Evolutionary conservation across 2,329 filamentous ascomycete species (phyloP), one percentile per base, ranked within the genome.

Genomic region (Stylonectria norvegica): DNA sequence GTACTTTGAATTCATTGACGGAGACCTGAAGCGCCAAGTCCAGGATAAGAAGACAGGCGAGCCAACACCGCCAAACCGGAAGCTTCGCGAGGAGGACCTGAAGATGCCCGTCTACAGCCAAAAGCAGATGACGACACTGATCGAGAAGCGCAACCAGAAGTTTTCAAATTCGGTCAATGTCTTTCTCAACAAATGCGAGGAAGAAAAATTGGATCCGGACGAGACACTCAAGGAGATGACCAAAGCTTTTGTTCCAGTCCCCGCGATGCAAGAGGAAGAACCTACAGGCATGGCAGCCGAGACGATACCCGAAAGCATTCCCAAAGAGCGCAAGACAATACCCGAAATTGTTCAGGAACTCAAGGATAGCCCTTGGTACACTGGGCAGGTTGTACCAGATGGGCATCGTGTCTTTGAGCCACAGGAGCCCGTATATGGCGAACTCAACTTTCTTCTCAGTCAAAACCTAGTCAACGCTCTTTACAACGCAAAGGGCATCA

Each of bases 401-500:
- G 93, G 93, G 0, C 89, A 96, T 67, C 79, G 90, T 22, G 86
- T 95, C 0, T 94, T 96, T 56, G 89, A 95, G 50, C 79, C 86
- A 2, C 90, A 95, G 56, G 79, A 84, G 49, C 73, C 91, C 0
- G 76, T 90, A 0, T 89, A 86, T 55, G 90, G 89, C 1, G 85
- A 95, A 29, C 72, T 98, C 34, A 78, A 85, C 19, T 98, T 97
- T 58, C 70, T 85, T 14, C 74, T 98, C 6, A 95, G 89, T 37
- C 93, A 98, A 60, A 79, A 86, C 49, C 69, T 98, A 35, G 90
- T 98, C n/a, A 95, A 98, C 61, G 91, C 93, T 1, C 66, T 98
- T 1, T 98, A 94, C 68, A 97, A 97, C 53, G 86, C 88, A 7
- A 87, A 85, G 53, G 83, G 83, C 3, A 97, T 98, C 43, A 87